Evolutionary conservation across 495 filamentous ascomycete species (phyloP), one percentile per base, ranked within the genome.

Genomic region (Apodospora peruviana): DNA sequence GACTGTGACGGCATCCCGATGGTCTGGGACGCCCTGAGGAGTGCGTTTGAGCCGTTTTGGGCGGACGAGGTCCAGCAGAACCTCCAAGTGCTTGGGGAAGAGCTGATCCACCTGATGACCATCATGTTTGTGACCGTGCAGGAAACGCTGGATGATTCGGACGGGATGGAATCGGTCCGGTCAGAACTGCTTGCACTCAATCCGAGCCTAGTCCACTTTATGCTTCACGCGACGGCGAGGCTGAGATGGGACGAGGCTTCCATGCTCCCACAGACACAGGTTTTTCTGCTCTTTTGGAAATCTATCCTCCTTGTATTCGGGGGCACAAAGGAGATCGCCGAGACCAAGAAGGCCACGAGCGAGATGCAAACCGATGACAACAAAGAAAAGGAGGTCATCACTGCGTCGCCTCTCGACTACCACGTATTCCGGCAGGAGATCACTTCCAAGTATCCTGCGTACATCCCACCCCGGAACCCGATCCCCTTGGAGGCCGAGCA

Each of bases 391-490:
- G 68, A 65, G 65, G 67, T 89, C 32, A 89, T 98, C 47, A 94
- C 84, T 1, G 90, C 93, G 4, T 95, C 91, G 9, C 93, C 94
- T 11, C 74, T 98, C 9, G 94, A 98, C 59, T 98, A 98, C 59
- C 91, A 97, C 61, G 75, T 88, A 11, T 98, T 98, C 61, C 83
- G 94, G 21, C 91, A 97, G 64, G 93, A 98, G 65, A 90, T 98
- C 54, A 95, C 84, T n/a, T 97, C 93, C 0, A 98, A 98, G 70
- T 98, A 98, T 60, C 93, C 93, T 4, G 86, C 94, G 4, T 98
- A 97, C 65, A 84, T 90, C 51, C 91, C 93, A 4, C 94, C 93
- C 19, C 84, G 81, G 21, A 83, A 88, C 1, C 66, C 87, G 11
- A 82, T 98, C 49, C 88, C 91, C 1, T 74, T 98, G 1, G 90